Evolutionary conservation across 805 yeast species (phyloP).

Genomic region (Tetrapisispora iriomotensis): DNA sequence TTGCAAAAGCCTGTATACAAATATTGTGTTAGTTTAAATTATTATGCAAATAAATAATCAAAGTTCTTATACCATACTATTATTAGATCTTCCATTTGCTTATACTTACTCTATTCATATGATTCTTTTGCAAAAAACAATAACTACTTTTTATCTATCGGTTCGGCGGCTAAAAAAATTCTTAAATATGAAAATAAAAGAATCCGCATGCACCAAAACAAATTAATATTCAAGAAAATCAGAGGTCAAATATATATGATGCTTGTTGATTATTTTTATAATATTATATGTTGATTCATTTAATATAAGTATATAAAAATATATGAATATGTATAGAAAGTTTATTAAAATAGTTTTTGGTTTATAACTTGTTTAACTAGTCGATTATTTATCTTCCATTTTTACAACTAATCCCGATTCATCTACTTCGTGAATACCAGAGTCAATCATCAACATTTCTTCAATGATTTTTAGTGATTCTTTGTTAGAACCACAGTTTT

Average conservation of each 20-base stretch:
- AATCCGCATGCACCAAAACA: too few relatives aligned
- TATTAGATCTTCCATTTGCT: not conserved
- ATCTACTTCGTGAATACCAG: conserved; percentile 24
- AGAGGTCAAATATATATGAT: too few relatives aligned
- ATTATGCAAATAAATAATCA: not conserved
- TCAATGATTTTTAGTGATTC: conserved; percentile 26
- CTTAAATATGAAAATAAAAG: too few relatives aligned
- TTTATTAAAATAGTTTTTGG: too few relatives aligned
- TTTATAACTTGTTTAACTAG: too few relatives aligned
- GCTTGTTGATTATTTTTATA: too few relatives aligned
- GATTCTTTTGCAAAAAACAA: not conserved
- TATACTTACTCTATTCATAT: not conserved
- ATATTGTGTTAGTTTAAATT: too few relatives aligned
- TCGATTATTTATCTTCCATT: conserved; percentile 4
- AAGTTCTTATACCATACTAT: not conserved
- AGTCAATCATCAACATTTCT: conserved; percentile 28
- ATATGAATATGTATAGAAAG: too few relatives aligned
- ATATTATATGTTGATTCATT: too few relatives aligned
- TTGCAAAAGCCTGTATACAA: conserved; percentile 14
- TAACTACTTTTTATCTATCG: not conserved
- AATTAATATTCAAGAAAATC: too few relatives aligned
- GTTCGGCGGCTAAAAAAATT: too few relatives aligned
- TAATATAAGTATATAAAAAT: too few relatives aligned
- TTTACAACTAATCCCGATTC: conserved; percentile 19
- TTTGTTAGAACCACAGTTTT: conserved; percentile 17